Evolutionary conservation across 306 rosid genomes (phyloP).

Genomic region (Quercus dentata): DNA sequence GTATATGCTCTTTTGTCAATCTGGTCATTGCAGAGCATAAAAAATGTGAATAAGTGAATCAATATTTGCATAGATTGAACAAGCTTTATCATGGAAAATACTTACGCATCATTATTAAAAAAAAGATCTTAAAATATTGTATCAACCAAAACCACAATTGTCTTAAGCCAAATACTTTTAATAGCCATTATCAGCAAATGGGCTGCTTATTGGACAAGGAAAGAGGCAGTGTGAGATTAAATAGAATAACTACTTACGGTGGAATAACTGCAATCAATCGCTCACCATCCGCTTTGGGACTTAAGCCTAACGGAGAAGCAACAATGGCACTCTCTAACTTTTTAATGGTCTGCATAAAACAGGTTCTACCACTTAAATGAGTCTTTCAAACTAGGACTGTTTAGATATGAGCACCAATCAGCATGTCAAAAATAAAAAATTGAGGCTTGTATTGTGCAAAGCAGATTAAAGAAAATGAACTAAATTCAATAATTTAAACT

Average conservation of each 20-base stretch:
- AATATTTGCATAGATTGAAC: background rate
- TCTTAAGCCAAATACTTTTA: slow-evolving; percentile 8
- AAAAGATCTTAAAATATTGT: background rate
- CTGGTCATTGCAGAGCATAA: slow-evolving; percentile 42
- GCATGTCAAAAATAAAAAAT: background rate
- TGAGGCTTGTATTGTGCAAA: background rate
- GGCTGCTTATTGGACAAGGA: slow-evolving; percentile 1
- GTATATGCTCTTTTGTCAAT: slow-evolving; percentile 91
- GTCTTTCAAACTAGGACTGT: background rate
- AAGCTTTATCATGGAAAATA: background rate
- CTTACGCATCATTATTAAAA: background rate
- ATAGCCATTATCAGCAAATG: slow-evolving; percentile 15
- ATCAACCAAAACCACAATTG: background rate
- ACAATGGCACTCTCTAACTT: slow-evolving; percentile 80
- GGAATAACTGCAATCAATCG: slow-evolving; percentile 92
- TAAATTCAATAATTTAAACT: background rate
- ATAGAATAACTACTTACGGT: slow-evolving; percentile 54
- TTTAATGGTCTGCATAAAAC: slow-evolving; percentile 56
- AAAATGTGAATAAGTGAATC: slow-evolving; percentile 23
- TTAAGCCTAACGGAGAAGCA: slow-evolving; percentile 82
- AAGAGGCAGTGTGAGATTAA: slow-evolving; percentile 9
- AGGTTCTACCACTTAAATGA: slow-evolving; percentile 5
- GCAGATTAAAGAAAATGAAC: background rate
- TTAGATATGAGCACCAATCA: slow-evolving; percentile 2
- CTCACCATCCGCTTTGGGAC: slow-evolving; percentile 80